Evolutionary conservation across 768 basidiomycete species (phyloP).

Genomic region (Mycena galopus): DNA sequence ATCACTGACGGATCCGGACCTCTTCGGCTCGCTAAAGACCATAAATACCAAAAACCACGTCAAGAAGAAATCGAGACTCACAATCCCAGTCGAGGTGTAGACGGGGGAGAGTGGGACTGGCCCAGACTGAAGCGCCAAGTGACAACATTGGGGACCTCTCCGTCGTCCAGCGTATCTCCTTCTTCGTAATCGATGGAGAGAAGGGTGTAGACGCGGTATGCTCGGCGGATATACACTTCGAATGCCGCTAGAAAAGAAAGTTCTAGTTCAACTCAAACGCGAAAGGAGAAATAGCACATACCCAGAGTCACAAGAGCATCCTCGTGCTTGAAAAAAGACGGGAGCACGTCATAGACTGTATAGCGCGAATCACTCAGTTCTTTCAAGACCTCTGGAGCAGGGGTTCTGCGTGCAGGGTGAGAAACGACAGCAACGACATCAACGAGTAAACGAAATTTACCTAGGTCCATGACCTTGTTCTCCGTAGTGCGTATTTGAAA

Average conservation of each 20-base stretch:
- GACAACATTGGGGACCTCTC: slow-evolving; percentile 82
- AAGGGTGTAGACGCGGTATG: slow-evolving; percentile 93
- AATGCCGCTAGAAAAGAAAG: slow-evolving; percentile 80
- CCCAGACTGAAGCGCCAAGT: slow-evolving; percentile 98
- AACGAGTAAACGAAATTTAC: slow-evolving; percentile 49
- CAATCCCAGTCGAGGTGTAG: slow-evolving; percentile 79
- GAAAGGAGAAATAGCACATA: slow-evolving; percentile 50
- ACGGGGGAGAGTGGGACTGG: slow-evolving; percentile 86
- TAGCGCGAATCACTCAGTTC: slow-evolving; percentile 97
- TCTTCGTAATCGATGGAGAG: slow-evolving; percentile 96
- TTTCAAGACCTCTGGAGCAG: slow-evolving; percentile 87
- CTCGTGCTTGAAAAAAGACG: slow-evolving; percentile 91
- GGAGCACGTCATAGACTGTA: slow-evolving; percentile 97
- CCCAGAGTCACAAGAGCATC: slow-evolving; percentile 90
- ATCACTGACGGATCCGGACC: slow-evolving; percentile 96
- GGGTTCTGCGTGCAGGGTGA: slow-evolving; percentile 64
- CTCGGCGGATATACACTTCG: slow-evolving; percentile 95
- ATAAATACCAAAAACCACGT: neutral
- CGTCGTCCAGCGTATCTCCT: slow-evolving; percentile 87
- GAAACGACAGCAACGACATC: slow-evolving; percentile 25
- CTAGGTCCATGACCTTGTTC: slow-evolving; percentile 77
- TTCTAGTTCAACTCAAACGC: slow-evolving; percentile 13
- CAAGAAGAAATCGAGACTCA: slow-evolving; percentile 42
- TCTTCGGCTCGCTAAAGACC: slow-evolving; percentile 58
- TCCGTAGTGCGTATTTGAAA: slow-evolving; percentile 90